A percentile compares a stretch with the other conserved stretches of the same genome.
Evolutionary conservation across 192 early-diverging fungal genomes (phyloP).

Genomic region (Cetraspora pellucida): DNA sequence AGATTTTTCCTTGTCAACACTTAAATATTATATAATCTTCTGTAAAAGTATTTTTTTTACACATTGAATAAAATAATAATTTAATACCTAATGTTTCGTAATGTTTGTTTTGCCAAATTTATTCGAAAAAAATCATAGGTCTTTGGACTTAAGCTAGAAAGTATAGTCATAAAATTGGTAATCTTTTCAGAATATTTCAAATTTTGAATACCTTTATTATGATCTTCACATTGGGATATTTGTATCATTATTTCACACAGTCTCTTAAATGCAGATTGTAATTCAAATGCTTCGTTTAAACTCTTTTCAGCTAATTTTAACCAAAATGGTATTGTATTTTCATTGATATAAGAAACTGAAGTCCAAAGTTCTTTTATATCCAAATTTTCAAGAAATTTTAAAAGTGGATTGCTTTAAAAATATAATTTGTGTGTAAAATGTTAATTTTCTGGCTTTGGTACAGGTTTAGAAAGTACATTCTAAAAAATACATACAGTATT

Average conservation of each 20-base stretch:
- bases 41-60: no score
- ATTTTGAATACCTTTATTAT: not conserved
- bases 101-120: not conserved
- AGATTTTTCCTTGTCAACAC: no score
- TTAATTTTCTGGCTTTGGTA: no score
- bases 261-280: not conserved
- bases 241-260: constrained; percentile 5
- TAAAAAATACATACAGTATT: no score
- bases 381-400: no score
- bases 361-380: no score
- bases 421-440: no score
- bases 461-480: no score
- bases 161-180: not conserved
- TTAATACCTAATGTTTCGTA: not conserved
- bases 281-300: not conserved
- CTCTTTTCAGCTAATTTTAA: not conserved
- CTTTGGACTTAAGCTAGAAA: not conserved
- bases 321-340: not conserved
- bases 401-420: no score
- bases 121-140: not conserved
- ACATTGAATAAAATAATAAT: no score
- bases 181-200: constrained; percentile 3
- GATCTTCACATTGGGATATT: not conserved
- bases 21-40: not conserved
- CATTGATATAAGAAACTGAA: no score